phyloP scores from a whole-genome alignment of 805 yeast species.

The Candida easanensis region DNA sequence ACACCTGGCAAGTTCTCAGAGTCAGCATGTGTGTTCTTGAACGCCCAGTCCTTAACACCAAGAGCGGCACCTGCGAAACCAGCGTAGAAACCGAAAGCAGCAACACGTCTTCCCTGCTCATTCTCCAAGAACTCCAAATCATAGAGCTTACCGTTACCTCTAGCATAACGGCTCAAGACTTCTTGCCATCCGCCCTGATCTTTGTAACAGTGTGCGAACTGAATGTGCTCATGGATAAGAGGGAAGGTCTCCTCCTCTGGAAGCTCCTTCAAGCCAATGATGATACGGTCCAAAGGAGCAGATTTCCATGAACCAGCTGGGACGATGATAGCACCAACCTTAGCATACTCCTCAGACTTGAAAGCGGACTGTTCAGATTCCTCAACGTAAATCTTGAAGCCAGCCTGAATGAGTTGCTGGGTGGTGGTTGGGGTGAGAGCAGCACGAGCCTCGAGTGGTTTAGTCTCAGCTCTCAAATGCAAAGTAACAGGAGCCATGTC shows the following conservation, averaged over 20 bases:
- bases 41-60: conserved; percentile 92
- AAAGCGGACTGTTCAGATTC: conserved; percentile 83
- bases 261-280: conserved; percentile 91
- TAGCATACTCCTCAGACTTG: conserved; percentile 66
- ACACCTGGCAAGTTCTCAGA: conserved; percentile 74
- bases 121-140: conserved; percentile 94
- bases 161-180: conserved; percentile 83
- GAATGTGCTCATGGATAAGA: conserved; percentile 91
- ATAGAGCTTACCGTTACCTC: conserved; percentile 86
- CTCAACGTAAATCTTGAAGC: conserved; percentile 87
- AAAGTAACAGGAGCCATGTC: conserved; percentile 51
- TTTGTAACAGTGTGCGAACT: conserved; percentile 98
- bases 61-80: conserved; percentile 99
- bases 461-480: conserved; percentile 95
- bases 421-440: conserved; percentile 93
- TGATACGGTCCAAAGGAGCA: conserved; percentile 89
- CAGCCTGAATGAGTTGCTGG: conserved; percentile 78
- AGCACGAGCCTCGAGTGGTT: conserved; percentile 96
- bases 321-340: conserved; percentile 83
- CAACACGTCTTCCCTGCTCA: conserved; percentile 96
- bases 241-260: conserved; percentile 92
- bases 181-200: conserved; percentile 97
- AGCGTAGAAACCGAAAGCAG: conserved; percentile 99
- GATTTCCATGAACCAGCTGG: conserved; percentile 91
- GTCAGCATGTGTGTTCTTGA: conserved; percentile 73